Conservation (phyloP, 306 rosid genomes). For the Casuarina equisetifolia region DNA sequence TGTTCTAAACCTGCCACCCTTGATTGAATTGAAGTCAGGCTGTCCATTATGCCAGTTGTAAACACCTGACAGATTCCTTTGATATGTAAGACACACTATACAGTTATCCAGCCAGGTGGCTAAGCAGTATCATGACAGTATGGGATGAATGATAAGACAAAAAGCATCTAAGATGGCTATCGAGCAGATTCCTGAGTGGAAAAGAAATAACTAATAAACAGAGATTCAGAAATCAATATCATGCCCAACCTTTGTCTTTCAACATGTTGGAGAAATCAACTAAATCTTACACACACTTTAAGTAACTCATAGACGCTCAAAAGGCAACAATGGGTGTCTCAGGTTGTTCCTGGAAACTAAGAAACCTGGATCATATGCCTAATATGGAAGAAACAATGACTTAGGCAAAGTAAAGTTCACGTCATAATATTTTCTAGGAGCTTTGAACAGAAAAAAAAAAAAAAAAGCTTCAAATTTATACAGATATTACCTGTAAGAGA, state of each 20-base stretch:
- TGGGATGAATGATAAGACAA: background rate
- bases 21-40: conserved; percentile 66
- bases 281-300: background rate
- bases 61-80: conserved; percentile 54
- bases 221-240: background rate
- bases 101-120: background rate
- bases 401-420: background rate
- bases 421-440: background rate
- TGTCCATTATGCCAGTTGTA: conserved; percentile 60
- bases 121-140: background rate
- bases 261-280: background rate
- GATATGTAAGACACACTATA: background rate
- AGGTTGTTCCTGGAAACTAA: background rate
- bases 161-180: background rate
- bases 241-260: background rate
- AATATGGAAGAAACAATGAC: background rate
- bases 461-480: background rate
- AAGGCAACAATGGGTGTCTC: background rate
- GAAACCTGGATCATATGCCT: background rate
- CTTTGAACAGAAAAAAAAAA: background rate
- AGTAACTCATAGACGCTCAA: background rate
- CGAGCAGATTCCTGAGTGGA: background rate
- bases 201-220: background rate
- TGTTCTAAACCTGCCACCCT: conserved; percentile 70
- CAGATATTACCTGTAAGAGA: conserved; percentile 59